phyloP scores from a whole-genome alignment of 2,329 filamentous ascomycete genomes.

The Hypocreales sp. region DNA sequence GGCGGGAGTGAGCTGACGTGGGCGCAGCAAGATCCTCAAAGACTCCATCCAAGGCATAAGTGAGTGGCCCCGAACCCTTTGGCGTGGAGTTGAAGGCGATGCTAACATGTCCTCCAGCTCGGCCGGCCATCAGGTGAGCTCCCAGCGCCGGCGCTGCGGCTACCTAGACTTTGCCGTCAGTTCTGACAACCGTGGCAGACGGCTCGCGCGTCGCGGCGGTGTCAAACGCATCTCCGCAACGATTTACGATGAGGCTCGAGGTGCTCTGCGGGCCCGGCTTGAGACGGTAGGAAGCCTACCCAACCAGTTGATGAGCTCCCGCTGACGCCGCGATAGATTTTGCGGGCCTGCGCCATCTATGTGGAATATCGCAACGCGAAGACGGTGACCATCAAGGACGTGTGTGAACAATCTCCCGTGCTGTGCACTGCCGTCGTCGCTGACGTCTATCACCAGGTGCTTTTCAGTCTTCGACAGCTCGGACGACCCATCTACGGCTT shows the following conservation, averaged over 20 bases:
- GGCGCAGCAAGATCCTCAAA: slow-evolving; percentile 5
- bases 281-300: slow-evolving; percentile 20
- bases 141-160: background rate
- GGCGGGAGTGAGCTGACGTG: too few relatives aligned
- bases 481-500: slow-evolving; percentile 44
- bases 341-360: slow-evolving; percentile 31
- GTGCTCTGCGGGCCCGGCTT: slow-evolving; percentile 33
- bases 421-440: too few relatives aligned
- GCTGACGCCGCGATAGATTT: slow-evolving; percentile 26
- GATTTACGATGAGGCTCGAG: slow-evolving; percentile 49
- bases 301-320: background rate
- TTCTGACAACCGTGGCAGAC: slow-evolving; percentile 30
- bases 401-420: too few relatives aligned
- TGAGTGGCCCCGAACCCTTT: too few relatives aligned
- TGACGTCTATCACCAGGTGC: slow-evolving; percentile 34
- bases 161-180: slow-evolving; percentile 3
- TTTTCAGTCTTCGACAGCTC: slow-evolving; percentile 30
- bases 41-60: slow-evolving; percentile 6
- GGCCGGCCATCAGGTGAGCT: slow-evolving; percentile 2
- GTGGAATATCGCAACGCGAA: slow-evolving; percentile 40
- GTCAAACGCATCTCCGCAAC: slow-evolving; percentile 54
- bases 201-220: slow-evolving; percentile 59
- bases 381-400: slow-evolving; percentile 48
- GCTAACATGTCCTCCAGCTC: too few relatives aligned
- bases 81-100: too few relatives aligned